Evolutionary conservation across 1,284 basidiomycete species (phyloP), one percentile per base, ranked within the genome.

Genomic region (Erythrobasidium hasegawianum): DNA sequence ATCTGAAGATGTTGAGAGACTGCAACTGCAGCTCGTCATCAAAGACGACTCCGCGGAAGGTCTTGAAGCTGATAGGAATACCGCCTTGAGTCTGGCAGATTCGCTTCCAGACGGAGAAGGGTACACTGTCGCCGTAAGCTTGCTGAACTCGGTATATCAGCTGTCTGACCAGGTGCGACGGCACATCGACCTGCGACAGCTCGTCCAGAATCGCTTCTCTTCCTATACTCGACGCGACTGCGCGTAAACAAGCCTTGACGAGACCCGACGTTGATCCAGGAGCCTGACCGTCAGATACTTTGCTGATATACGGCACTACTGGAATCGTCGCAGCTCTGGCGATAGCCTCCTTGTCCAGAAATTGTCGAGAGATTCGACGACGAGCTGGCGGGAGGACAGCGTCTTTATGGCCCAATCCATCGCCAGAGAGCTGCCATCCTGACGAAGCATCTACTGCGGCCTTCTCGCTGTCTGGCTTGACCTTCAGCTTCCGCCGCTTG

Each of bases 161-260:
- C 24, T 52, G 47, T n/a, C n/a, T 24, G 22, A 53, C 18, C 18
- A 20, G 45, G 45, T 49, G 18, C 26, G n/a, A 27, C 8, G 41
- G 55, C 5, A 65, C 10, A 26, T n/a, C 27, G 26, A 43, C 40
- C 9, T 29, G 5, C n/a, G 26, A n/a, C 9, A 65, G 56, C 20
- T 20, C 20, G 20, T 65, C 62, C 39, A 57, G 62, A 13, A 65
- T 20, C 4, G 14, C 62, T 14, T 38, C 47, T n/a, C 49, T 26
- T n/a, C 22, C 55, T 16, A 65, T 50, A 27, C 58, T 65, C 16
- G 41, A 27, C 4, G 33, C n/a, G 20, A 65, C 14, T 26, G 55
- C 62, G 56, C 62, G 62, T 45, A 65, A 41, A 58, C 62, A 65
- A 38, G 54, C 39, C 26, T 55, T 55, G 13, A n/a, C 29, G 20